phyloP scores from a whole-genome alignment of 2,329 filamentous ascomycete genomes.

The Eutypa lata region DNA sequence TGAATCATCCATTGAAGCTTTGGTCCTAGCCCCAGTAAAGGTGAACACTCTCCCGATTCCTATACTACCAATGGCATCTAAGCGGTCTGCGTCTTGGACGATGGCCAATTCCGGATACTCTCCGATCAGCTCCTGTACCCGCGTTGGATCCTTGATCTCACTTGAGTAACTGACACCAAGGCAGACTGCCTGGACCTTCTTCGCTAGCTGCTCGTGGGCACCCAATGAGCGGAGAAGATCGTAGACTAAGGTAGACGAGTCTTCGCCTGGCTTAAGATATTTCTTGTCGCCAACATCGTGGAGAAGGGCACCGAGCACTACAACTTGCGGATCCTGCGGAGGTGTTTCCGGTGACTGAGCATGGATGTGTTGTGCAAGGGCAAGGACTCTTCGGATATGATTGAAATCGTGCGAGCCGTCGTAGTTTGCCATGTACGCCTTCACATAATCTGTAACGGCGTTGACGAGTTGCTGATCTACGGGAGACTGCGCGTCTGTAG shows the following conservation, averaged over 20 bases:
- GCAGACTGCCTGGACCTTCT: slow-evolving; percentile 68
- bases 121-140: slow-evolving; percentile 59
- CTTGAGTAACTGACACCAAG: slow-evolving; percentile 74
- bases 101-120: slow-evolving; percentile 72
- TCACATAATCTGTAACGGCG: slow-evolving; percentile 60
- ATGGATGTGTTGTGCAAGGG: slow-evolving; percentile 67
- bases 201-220: slow-evolving; percentile 55
- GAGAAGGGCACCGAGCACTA: slow-evolving; percentile 71
- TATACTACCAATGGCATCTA: slow-evolving; percentile 88
- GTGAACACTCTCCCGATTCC: slow-evolving; percentile 78
- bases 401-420: slow-evolving; percentile 87
- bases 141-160: slow-evolving; percentile 64
- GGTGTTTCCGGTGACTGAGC: slow-evolving; percentile 27
- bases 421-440: slow-evolving; percentile 71
- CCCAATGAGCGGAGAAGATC: slow-evolving; percentile 55
- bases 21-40: slow-evolving; percentile 64
- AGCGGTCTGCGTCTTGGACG: slow-evolving; percentile 86
- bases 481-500: slow-evolving; percentile 14
- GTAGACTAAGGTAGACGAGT: slow-evolving; percentile 53
- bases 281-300: slow-evolving; percentile 90
- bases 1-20: slow-evolving; percentile 56
- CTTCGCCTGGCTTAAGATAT: slow-evolving; percentile 60
- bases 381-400: slow-evolving; percentile 77
- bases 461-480: slow-evolving; percentile 45
- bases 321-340: slow-evolving; percentile 46